Percentiles rank a stretch among this genome's conserved stretches.
Evolutionary conservation across 371 early-diverging fungal genomes (phyloP).

Genomic region (Rhizopus delemar): DNA sequence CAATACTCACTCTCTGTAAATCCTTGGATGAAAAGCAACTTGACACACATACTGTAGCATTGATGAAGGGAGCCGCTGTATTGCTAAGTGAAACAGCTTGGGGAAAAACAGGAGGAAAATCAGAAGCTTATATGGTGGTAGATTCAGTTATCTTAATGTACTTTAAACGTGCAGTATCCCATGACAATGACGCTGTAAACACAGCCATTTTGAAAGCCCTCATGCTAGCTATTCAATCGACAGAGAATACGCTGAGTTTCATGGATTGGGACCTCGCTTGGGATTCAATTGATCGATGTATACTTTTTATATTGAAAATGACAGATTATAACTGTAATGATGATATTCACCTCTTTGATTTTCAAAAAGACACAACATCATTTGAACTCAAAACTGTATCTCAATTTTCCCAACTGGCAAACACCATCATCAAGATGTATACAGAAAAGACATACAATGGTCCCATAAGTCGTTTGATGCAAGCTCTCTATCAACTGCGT

Average conservation of each 20-base stretch:
- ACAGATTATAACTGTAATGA: slow-evolving; percentile 27
- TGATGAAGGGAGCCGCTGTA: slow-evolving; percentile 56
- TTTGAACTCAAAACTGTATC: slow-evolving; percentile 9
- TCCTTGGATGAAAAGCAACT: slow-evolving; percentile 38
- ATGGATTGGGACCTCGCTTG: slow-evolving; percentile 53
- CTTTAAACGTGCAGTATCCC: slow-evolving; percentile 31
- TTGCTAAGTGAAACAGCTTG: slow-evolving; percentile 60
- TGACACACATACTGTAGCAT: slow-evolving; percentile 26
- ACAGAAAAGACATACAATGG: slow-evolving; percentile 35
- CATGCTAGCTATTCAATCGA: slow-evolving; percentile 14
- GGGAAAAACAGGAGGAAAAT: slow-evolving; percentile 37
- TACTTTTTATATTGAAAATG: slow-evolving; percentile 20
- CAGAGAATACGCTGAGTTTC: slow-evolving; percentile 24
- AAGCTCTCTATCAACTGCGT: slow-evolving; percentile 60
- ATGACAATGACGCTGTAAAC: slow-evolving; percentile 24
- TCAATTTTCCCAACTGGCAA: slow-evolving; percentile 32
- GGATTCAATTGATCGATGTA: slow-evolving; percentile 45
- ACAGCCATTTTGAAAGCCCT: slow-evolving; percentile 32
- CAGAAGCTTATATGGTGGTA: slow-evolving; percentile 39
- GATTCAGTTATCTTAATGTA: slow-evolving; percentile 43
- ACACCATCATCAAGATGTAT: slow-evolving; percentile 28
- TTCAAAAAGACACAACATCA: slow-evolving; percentile 1
- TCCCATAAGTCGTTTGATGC: slow-evolving; percentile 53
- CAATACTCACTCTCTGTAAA: slow-evolving; percentile 61
- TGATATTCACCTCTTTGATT: slow-evolving; percentile 15